Base-by-base conservation (phyloP, 192 early-diverging fungal genomes). In the Umbelopsis vinacea region DNA sequence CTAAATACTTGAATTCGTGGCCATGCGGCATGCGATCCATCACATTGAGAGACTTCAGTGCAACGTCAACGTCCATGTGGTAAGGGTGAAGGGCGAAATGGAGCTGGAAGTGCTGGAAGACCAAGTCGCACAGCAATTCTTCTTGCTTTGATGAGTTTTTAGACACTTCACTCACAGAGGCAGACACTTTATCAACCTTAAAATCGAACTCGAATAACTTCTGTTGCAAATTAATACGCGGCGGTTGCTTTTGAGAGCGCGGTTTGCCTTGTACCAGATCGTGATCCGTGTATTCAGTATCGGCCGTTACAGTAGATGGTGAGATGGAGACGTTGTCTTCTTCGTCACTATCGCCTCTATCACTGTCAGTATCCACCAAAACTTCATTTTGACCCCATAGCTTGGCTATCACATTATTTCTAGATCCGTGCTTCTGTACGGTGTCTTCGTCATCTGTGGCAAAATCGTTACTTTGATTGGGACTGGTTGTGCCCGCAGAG, bases 11-110 rank as follows among this genome's bases (percentile, higher is more conserved):
- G 73, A 89, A 89, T 15, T 82, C 83, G 9, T 85, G 74, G 15
- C 77, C 73, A 35, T 71, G 78, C 15, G 80, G 83, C 75, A 89
- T 80, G 52, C 76, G 74, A 84, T 97, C 95, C 23, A 92, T 90
- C 10, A 96, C 86, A 55, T 87, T 86, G 23, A 97, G 82, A n/a
- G 92, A 88, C 38, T 91, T 87, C 17, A 98, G 90, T 0, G 86
- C 83, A 33, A 96, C 88, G 22, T 88, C 81, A 2, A 95, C 91
- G 19, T 86, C 83, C 86, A 92, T 87, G 54, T 93, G 91, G 52
- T 88, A 87, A 5, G 94, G 90, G 24, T 91, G 87, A 54, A 89
- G 85, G 52, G 82, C 83, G 57, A 94, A 92, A 38, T 88, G 68
- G 0, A 98, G 76, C 11, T 83, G 80, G 70, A 97, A 88, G 23